These are phyloP conservation scores for Neoascochyta sp. DNA, from an alignment of 2,329 filamentous ascomycete species.

Conservation along the genomic window DNA sequence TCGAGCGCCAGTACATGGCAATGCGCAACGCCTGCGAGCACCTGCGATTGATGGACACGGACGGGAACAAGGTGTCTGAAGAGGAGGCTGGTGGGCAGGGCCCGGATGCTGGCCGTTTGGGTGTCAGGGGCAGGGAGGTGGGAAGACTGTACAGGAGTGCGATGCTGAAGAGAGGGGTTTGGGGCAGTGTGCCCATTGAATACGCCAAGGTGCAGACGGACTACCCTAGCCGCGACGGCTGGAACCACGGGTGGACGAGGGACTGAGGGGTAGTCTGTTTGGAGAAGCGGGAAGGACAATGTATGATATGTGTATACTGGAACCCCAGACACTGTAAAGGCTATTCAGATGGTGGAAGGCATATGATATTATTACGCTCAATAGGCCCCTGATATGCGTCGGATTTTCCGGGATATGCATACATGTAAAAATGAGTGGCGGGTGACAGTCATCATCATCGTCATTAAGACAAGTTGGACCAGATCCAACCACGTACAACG, in stretches of 20 bases:
- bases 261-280: conserved; percentile 12
- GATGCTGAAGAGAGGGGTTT: conserved; percentile 87
- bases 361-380: conserved; percentile 16
- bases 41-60: conserved; percentile 54
- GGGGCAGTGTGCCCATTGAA: conserved; percentile 84
- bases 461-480: conserved; percentile 18
- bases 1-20: conserved; percentile 74
- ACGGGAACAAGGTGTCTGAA: conserved; percentile 42
- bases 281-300: conserved; percentile 1
- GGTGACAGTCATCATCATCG: conserved; percentile 25
- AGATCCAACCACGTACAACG: conserved; percentile 8
- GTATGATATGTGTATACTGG: conserved; percentile 7
- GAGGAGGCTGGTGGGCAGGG: conserved; percentile 55
- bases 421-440: conserved; percentile 23
- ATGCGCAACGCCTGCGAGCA: conserved; percentile 87
- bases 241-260: conserved; percentile 90
- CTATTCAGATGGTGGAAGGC: neutral
- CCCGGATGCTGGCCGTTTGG: conserved; percentile 29
- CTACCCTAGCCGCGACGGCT: conserved; percentile 71
- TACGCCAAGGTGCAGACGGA: conserved; percentile 84
- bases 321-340: neutral
- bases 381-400: conserved; percentile 7
- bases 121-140: conserved; percentile 47
- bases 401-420: conserved; percentile 6
- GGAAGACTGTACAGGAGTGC: conserved; percentile 80